Percentiles rank a stretch among this genome's conserved stretches.
phyloP scores from a whole-genome alignment of 2,329 filamentous ascomycete genomes.

The Penicillium sp. region DNA sequence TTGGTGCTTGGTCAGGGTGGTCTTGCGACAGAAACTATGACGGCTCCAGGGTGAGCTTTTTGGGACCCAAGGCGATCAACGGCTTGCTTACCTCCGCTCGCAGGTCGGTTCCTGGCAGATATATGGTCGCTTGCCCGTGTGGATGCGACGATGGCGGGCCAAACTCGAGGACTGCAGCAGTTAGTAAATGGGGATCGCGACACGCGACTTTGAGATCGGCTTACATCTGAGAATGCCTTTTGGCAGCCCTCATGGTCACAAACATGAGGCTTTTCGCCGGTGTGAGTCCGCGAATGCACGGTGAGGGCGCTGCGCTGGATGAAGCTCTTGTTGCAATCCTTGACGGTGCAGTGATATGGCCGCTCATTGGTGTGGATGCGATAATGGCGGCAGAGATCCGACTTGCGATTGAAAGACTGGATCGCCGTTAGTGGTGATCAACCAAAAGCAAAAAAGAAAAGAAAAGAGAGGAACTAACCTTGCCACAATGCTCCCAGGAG shows the following conservation, averaged over 20 bases:
- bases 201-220: conserved; percentile 5
- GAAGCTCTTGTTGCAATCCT: conserved; percentile 46
- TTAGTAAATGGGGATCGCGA: neutral
- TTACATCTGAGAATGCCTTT: conserved; percentile 44
- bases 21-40: conserved; percentile 39
- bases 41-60: neutral
- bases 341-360: conserved; percentile 44
- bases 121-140: conserved; percentile 40
- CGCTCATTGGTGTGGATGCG: conserved; percentile 48
- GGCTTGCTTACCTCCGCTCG: conserved; percentile 32
- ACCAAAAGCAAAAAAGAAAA: neutral
- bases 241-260: conserved; percentile 41
- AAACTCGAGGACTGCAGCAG: conserved; percentile 36
- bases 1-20: conserved; percentile 40
- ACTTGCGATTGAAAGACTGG: conserved; percentile 48
- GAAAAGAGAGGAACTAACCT: conserved; percentile 29
- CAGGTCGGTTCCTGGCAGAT: conserved; percentile 39
- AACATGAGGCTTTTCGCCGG: conserved; percentile 43
- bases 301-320: conserved; percentile 47
- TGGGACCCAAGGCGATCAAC: neutral
- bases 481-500: conserved; percentile 41
- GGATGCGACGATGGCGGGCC: conserved; percentile 38
- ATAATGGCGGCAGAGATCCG: conserved; percentile 45
- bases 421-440: neutral
- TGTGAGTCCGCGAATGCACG: conserved; percentile 44